These are phyloP conservation scores for Collariella sp. DNA, from an alignment of 495 filamentous ascomycete species.

Conservation along the genomic window DNA sequence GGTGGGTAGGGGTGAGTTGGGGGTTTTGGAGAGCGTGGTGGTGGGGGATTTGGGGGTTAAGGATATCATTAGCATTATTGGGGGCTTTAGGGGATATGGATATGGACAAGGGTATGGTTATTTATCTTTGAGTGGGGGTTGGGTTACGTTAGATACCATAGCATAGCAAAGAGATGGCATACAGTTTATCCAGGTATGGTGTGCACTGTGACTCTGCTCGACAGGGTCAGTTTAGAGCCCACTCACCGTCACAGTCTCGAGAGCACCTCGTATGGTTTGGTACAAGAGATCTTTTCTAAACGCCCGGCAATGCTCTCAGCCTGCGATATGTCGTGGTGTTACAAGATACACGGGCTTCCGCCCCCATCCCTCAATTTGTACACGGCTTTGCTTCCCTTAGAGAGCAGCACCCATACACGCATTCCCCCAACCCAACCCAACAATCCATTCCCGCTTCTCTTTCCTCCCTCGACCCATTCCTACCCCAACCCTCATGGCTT, in stretches of 20 bases:
- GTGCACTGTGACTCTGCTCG: too few species aligned
- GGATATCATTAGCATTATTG: too few species aligned
- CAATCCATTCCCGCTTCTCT: background rate
- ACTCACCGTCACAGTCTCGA: background rate
- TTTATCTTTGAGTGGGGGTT: too few species aligned
- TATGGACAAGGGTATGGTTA: too few species aligned
- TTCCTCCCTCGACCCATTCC: too few species aligned
- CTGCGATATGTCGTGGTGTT: background rate
- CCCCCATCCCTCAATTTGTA: background rate
- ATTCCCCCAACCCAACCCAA: background rate
- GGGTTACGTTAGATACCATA: background rate
- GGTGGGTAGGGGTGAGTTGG: constrained; percentile 48
- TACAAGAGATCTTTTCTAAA: background rate
- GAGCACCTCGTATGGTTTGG: too few species aligned
- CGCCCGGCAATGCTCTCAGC: background rate
- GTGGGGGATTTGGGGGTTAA: background rate
- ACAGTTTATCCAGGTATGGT: too few species aligned
- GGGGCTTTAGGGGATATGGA: too few species aligned
- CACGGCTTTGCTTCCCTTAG: background rate
- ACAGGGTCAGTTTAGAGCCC: background rate
- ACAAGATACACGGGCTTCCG: constrained; percentile 1
- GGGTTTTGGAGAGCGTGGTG: background rate
- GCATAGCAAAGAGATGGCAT: background rate
- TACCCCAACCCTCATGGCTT: background rate
- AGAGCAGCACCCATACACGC: background rate